Evolutionary conservation across 2,329 filamentous ascomycete genomes (phyloP).

Genomic region (Aspergillus sp.): DNA sequence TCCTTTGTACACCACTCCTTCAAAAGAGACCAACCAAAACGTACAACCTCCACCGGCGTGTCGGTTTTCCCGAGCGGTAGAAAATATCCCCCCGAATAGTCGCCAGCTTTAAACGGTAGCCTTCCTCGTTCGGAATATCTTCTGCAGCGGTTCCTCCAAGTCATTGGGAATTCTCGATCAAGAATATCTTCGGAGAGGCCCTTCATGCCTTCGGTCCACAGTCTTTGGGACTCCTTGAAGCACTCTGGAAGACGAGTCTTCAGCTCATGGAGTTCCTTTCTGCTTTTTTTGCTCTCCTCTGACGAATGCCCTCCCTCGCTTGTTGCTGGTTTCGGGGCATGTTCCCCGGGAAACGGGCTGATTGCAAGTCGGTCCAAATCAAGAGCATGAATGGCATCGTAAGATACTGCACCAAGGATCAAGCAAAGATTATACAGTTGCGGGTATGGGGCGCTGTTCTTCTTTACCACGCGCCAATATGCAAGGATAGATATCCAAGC

Average conservation of each 20-base stretch:
- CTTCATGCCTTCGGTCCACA: conserved; percentile 38
- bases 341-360: conserved; percentile 32
- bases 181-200: conserved; percentile 35
- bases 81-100: conserved; percentile 32
- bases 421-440: conserved; percentile 38
- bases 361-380: conserved; percentile 39
- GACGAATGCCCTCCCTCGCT: conserved; percentile 32
- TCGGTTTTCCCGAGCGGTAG: conserved; percentile 38
- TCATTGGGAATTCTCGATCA: conserved; percentile 34
- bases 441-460: conserved; percentile 30
- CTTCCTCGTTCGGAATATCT: conserved; percentile 31
- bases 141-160: conserved; percentile 36
- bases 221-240: conserved; percentile 33
- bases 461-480: conserved; percentile 40
- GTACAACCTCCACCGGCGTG: conserved; percentile 37
- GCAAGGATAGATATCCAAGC: conserved; percentile 42
- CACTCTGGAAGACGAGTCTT: conserved; percentile 34
- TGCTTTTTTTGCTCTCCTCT: conserved; percentile 30
- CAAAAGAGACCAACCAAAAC: conserved; percentile 38
- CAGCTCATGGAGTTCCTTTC: conserved; percentile 34
- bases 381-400: conserved; percentile 37
- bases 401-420: conserved; percentile 40
- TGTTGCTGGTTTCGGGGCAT: conserved; percentile 34
- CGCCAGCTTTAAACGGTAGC: conserved; percentile 24
- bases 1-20: conserved; percentile 41